These are phyloP conservation scores for Schwanniomyces etchellsii DNA, from an alignment of 1,139 yeast genomes.

Conservation along the genomic window DNA sequence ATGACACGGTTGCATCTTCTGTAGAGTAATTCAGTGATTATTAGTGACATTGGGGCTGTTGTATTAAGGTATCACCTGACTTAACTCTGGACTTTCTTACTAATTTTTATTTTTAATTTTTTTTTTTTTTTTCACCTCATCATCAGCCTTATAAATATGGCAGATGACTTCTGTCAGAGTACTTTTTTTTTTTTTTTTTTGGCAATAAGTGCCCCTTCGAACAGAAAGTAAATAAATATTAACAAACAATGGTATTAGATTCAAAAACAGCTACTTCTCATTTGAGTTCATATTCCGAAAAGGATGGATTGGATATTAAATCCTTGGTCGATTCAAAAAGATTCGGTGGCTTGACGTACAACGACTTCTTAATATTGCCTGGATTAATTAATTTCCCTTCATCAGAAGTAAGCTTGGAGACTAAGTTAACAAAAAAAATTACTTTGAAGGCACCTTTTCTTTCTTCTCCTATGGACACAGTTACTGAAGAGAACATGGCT, in stretches of 20 bases:
- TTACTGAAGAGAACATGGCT: conserved; percentile 96
- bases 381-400: conserved; percentile 92
- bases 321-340: conserved; percentile 83
- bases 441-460: conserved; percentile 90
- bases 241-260: conserved; percentile 39
- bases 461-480: conserved; percentile 99
- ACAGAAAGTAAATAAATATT: conserved; percentile 5
- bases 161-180: no score
- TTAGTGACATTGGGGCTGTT: no score
- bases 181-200: conserved; percentile 25
- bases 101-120: no score
- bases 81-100: no score
- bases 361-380: conserved; percentile 91
- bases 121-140: no score
- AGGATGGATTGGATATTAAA: conserved; percentile 82
- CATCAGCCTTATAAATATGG: no score
- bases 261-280: conserved; percentile 61
- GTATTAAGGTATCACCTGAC: no score
- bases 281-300: conserved; percentile 58
- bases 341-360: conserved; percentile 97
- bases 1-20: no score
- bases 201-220: conserved; percentile 39
- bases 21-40: no score
- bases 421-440: conserved; percentile 87
- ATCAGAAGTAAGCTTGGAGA: conserved; percentile 66